Conservation (phyloP, 1,139 yeast species). For the Sugiyamaella castrensis region DNA sequence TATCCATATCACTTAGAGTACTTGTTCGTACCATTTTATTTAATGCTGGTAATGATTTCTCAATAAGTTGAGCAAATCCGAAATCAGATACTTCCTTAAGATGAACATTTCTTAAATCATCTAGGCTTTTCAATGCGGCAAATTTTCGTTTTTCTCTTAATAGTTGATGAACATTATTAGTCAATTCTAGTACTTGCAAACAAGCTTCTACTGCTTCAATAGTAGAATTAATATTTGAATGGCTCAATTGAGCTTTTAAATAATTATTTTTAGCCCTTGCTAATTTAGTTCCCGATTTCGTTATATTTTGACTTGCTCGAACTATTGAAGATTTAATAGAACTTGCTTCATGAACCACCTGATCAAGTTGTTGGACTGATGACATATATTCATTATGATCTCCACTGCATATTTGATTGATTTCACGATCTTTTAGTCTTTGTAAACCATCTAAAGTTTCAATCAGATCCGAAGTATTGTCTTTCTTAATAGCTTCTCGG, state of each 20-base stretch:
- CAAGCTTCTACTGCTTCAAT: slow-evolving; percentile 48
- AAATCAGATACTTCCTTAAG: slow-evolving; percentile 67
- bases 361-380: slow-evolving; percentile 55
- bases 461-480: slow-evolving; percentile 57
- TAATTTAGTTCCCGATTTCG: slow-evolving; percentile 62
- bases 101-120: slow-evolving; percentile 67
- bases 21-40: slow-evolving; percentile 75
- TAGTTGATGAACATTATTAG: slow-evolving; percentile 81
- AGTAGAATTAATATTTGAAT: slow-evolving; percentile 37
- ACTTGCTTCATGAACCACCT: slow-evolving; percentile 54
- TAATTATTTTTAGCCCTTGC: slow-evolving; percentile 44
- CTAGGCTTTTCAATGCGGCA: slow-evolving; percentile 80
- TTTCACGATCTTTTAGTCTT: slow-evolving; percentile 58
- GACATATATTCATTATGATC: slow-evolving; percentile 53
- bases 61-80: slow-evolving; percentile 59
- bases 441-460: slow-evolving; percentile 57
- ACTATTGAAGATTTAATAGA: slow-evolving; percentile 52
- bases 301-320: slow-evolving; percentile 52
- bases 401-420: slow-evolving; percentile 58
- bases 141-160: slow-evolving; percentile 74
- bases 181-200: slow-evolving; percentile 77
- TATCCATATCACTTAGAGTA: slow-evolving; percentile 67
- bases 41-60: slow-evolving; percentile 74
- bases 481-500: slow-evolving; percentile 57
- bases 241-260: slow-evolving; percentile 31